These are phyloP conservation scores for Ettlia oleoabundans DNA, from an alignment of 139 green algal species.

Conservation along the genomic window DNA sequence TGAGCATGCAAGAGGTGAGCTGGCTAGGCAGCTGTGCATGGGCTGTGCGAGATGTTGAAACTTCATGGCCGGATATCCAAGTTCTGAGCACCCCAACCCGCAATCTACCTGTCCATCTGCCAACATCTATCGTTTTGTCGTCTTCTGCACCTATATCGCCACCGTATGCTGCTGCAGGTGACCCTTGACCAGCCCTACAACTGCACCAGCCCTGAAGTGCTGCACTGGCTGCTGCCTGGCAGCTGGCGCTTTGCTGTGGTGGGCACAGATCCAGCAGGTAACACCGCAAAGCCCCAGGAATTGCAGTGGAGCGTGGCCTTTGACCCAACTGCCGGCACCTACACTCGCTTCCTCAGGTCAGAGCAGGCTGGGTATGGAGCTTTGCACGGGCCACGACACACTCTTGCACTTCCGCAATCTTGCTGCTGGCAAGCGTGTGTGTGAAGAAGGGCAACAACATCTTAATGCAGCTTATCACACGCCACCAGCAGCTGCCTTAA, in stretches of 20 bases:
- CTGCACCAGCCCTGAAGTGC: constrained; percentile 27
- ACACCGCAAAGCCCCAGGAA: background rate
- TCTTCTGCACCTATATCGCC: no score
- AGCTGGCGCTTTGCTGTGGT: constrained; percentile 28
- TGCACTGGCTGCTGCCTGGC: constrained; percentile 49
- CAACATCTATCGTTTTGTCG: no score
- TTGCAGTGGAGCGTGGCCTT: constrained; percentile 24
- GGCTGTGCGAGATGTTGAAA: no score
- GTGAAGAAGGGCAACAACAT: no score
- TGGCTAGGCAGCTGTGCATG: background rate
- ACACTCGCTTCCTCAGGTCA: constrained; percentile 21
- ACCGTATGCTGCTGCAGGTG: background rate
- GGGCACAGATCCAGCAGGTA: constrained; percentile 36
- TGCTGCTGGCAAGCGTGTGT: no score
- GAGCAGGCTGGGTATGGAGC: background rate
- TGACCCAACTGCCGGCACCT: background rate
- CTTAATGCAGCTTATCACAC: no score
- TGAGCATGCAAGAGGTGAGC: background rate
- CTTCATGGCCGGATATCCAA: background rate
- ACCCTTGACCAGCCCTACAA: constrained; percentile 26
- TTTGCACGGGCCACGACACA: no score
- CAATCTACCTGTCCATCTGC: no score
- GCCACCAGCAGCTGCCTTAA: no score
- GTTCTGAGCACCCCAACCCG: no score
- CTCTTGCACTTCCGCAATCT: no score